Evolutionary conservation across 1,284 basidiomycete genomes (phyloP).

Genomic region (Ceratobasidium sp.): DNA sequence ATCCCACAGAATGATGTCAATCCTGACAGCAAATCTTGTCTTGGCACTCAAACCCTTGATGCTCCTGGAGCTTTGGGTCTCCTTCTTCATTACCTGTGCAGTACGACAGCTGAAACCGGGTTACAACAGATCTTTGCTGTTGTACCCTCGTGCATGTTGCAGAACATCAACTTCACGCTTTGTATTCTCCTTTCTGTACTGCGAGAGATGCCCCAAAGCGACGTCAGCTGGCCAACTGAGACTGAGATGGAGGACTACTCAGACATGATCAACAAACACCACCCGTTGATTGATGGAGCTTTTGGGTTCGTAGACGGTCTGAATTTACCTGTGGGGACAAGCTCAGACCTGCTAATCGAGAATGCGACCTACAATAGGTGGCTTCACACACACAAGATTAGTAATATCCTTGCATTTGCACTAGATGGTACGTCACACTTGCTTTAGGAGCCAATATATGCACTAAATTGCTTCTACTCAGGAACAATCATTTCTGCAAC

Average conservation of each 20-base stretch:
- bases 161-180: slow-evolving; percentile 60
- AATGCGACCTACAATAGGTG: slow-evolving; percentile 68
- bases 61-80: slow-evolving; percentile 64
- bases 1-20: slow-evolving; percentile 58
- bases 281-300: slow-evolving; percentile 60
- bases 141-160: slow-evolving; percentile 52
- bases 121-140: slow-evolving; percentile 60
- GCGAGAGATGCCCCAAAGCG: slow-evolving; percentile 56
- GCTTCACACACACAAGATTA: slow-evolving; percentile 61
- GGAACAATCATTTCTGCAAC: slow-evolving; percentile 57
- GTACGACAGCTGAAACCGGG: slow-evolving; percentile 59
- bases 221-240: slow-evolving; percentile 57
- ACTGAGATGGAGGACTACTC: slow-evolving; percentile 55
- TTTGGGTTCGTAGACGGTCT: slow-evolving; percentile 59
- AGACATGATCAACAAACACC: slow-evolving; percentile 56
- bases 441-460: not conserved
- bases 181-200: slow-evolving; percentile 57
- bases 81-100: slow-evolving; percentile 62
- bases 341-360: slow-evolving; percentile 60
- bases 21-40: slow-evolving; percentile 54
- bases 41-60: slow-evolving; percentile 59
- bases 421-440: slow-evolving; percentile 55
- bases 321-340: slow-evolving; percentile 52
- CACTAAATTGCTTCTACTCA: slow-evolving; percentile 45
- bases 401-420: slow-evolving; percentile 55